phyloP scores from a whole-genome alignment of 2,329 filamentous ascomycete genomes.

The Zopfia rhizophila region DNA sequence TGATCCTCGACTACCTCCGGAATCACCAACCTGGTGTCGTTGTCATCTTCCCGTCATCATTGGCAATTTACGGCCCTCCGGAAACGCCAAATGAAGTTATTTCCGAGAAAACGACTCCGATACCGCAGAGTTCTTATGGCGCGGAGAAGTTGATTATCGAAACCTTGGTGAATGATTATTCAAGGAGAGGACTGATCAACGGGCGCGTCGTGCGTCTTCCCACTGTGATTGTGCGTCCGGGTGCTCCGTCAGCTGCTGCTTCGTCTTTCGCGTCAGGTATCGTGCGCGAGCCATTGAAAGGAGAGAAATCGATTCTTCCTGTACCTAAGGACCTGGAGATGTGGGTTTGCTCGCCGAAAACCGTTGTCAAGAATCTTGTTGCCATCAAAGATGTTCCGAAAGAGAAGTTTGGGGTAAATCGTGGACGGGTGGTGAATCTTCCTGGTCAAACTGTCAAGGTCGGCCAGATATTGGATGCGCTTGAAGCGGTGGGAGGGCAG shows the following conservation, averaged over 20 bases:
- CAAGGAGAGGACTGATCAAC: conserved; percentile 65
- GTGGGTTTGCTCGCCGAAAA: conserved; percentile 66
- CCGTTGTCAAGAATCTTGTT: conserved; percentile 63
- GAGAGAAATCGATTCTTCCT: conserved; percentile 59
- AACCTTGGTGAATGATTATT: conserved; percentile 68
- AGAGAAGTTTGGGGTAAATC: conserved; percentile 57
- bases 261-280: conserved; percentile 70
- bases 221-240: conserved; percentile 68
- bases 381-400: conserved; percentile 59
- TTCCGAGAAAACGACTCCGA: conserved; percentile 56
- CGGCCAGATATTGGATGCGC: conserved; percentile 63
- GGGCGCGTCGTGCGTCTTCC: conserved; percentile 68
- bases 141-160: conserved; percentile 69
- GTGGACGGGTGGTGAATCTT: conserved; percentile 57
- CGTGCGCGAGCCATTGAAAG: conserved; percentile 69
- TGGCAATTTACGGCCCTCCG: conserved; percentile 67
- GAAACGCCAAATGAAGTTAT: conserved; percentile 53
- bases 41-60: conserved; percentile 67
- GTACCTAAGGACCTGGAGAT: conserved; percentile 59
- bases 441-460: conserved; percentile 63
- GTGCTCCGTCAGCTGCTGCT: conserved; percentile 66
- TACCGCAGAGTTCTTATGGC: conserved; percentile 69
- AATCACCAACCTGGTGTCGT: conserved; percentile 60
- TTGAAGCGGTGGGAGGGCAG: conserved; percentile 62
- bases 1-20: conserved; percentile 61